Conservation (phyloP, 345 rosid genomes). For the Brassica incana region DNA sequence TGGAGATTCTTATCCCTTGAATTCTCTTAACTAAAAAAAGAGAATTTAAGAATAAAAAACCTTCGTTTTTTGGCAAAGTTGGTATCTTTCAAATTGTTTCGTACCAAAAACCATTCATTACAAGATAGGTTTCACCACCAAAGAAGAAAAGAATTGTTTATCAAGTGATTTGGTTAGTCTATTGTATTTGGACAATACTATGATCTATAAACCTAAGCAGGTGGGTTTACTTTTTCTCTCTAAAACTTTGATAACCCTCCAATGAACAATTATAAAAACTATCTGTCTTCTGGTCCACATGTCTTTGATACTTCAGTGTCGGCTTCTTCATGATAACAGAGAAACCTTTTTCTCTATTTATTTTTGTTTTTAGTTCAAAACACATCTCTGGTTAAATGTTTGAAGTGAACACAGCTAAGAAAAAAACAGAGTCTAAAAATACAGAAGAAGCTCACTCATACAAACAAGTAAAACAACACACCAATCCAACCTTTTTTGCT, state of each 20-base stretch:
- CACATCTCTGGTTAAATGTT: conserved; percentile 21
- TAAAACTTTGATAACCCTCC: no score
- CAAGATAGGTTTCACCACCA: no score
- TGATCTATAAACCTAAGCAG: background rate
- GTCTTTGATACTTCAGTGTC: conserved; percentile 21
- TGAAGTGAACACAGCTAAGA: conserved; percentile 17
- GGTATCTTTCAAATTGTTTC: no score
- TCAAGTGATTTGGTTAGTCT: background rate
- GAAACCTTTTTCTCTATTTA: background rate
- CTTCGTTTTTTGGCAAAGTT: no score
- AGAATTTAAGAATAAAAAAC: no score
- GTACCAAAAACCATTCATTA: no score
- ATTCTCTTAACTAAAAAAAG: no score
- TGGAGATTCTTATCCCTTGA: no score
- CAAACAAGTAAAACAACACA: conserved; percentile 41
- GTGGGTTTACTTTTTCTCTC: background rate
- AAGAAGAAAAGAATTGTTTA: background rate
- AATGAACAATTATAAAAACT: conserved; percentile 6
- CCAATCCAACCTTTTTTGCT: conserved; percentile 39
- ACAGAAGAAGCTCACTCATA: conserved; percentile 45
- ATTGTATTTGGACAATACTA: background rate
- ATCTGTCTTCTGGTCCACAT: conserved; percentile 29
- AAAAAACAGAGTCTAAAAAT: conserved; percentile 26
- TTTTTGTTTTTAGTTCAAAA: background rate
- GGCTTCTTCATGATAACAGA: conserved; percentile 25